Base-by-base conservation (phyloP, 75 land plant genomes). In the Cupressus sempervirens region DNA sequence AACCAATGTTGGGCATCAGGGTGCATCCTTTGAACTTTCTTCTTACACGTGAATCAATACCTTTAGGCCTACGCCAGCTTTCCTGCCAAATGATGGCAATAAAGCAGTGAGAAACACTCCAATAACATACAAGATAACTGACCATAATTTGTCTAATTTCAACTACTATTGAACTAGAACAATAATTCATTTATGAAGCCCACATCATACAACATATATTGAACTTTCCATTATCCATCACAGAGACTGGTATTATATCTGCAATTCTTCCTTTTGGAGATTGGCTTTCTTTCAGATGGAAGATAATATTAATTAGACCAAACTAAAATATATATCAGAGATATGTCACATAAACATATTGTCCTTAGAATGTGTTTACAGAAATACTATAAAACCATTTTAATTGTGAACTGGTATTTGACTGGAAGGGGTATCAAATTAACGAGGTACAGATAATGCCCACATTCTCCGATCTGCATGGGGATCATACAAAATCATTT, bases 1-100 rank as follows among this genome's bases (percentile, higher is more conserved):
- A 91, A 38, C 92, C 92, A 62, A 91, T 91, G 84, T 91, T 91
- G 54, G 92, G 92, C 92, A 91, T 91, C 46, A 91, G 82, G 20
- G 89, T 88, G 84, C 86, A 84, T 46, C 92, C 92, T 87, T 91
- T 91, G 65, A 90, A 91, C 84, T 91, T 91, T 40, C 92, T 91
- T n/a, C 92, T 83, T 14, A 91, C 92, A 30, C 92, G 62, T 2
- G 92, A 91, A 82, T 91, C 92, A 50, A 50, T 50, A 12, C 53
- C 53, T 13, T 50, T 50, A 12, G 53, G 53, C 1, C 53, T 50
- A 50, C 92, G 83, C 92, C 92, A 91, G 89, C 86, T 90, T 26
- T 88, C 86, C 92, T 91, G 84, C 35, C 13, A 3, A 85, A 35
- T 10, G 20, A 84, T 34, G 10, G 23, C 4, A 56, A 20, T 56